Conservation (phyloP, 2,329 filamentous ascomycete genomes). For the Sporothrix luriei region DNA sequence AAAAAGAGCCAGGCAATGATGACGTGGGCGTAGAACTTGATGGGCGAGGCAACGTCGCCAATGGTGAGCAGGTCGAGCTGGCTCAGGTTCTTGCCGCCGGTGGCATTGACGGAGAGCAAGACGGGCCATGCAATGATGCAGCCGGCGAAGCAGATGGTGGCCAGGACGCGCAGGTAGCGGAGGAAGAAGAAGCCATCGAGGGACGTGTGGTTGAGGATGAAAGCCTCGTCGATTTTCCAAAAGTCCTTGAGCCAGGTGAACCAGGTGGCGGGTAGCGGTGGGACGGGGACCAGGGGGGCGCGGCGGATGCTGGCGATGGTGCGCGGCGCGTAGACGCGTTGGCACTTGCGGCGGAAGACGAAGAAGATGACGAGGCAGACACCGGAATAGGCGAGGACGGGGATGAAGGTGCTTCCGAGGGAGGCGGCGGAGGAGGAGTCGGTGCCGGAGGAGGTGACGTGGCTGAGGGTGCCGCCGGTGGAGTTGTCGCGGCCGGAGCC, state of each 20-base stretch:
- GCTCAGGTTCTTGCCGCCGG: constrained; percentile 65
- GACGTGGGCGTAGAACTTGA: constrained; percentile 78
- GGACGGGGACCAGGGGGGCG: constrained; percentile 55
- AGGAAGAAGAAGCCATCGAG: constrained; percentile 88
- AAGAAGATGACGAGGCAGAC: constrained; percentile 58
- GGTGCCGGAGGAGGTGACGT: constrained; percentile 41
- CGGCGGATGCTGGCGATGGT: constrained; percentile 54
- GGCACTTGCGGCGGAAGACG: constrained; percentile 51
- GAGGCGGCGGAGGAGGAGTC: constrained; percentile 48
- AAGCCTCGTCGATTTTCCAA: constrained; percentile 69
- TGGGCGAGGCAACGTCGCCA: constrained; percentile 58
- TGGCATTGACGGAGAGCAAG: constrained; percentile 80
- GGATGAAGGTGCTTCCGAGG: constrained; percentile 56
- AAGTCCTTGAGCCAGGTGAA: constrained; percentile 66
- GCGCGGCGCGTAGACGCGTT: constrained; percentile 60
- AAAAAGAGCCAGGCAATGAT: constrained; percentile 82
- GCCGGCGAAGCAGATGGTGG: constrained; percentile 78
- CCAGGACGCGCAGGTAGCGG: constrained; percentile 76
- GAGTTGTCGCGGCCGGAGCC: constrained; percentile 50
- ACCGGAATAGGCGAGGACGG: constrained; percentile 53
- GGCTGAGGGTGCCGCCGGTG: constrained; percentile 46
- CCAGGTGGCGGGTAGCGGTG: constrained; percentile 57
- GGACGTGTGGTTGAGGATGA: constrained; percentile 81
- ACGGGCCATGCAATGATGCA: constrained; percentile 83
- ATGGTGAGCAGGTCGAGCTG: constrained; percentile 68